A percentile compares a stretch with the other conserved stretches of the same genome.
Conservation (phyloP, 2,329 filamentous ascomycete species). For the Apiospora koreana region DNA sequence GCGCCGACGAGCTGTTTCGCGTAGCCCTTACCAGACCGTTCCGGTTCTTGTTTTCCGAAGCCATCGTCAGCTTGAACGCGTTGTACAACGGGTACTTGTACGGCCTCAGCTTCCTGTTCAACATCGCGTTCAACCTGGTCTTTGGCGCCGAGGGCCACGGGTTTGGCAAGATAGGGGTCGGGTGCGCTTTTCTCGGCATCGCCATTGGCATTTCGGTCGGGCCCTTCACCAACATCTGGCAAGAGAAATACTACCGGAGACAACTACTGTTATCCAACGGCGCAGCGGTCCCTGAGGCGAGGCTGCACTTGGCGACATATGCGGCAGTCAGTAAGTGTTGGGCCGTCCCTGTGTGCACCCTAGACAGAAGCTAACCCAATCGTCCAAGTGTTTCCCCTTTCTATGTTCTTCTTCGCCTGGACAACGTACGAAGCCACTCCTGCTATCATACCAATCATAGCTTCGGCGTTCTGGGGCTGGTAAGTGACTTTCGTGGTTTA, state of each 20-base stretch:
- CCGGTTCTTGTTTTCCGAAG: conserved; percentile 45
- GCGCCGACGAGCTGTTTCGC: conserved; percentile 38
- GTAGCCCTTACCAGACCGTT: conserved; percentile 47
- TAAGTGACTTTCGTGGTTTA: too few relatives aligned
- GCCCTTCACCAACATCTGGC: conserved; percentile 43
- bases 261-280: conserved; percentile 30
- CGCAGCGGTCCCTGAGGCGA: conserved; percentile 42
- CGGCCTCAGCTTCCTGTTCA: conserved; percentile 50
- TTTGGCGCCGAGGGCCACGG: conserved; percentile 45
- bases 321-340: conserved; percentile 37
- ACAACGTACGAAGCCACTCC: conserved; percentile 31
- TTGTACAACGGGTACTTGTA: conserved; percentile 51
- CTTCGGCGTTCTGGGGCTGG: conserved; percentile 50
- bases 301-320: conserved; percentile 40
- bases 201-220: conserved; percentile 41
- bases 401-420: conserved; percentile 39
- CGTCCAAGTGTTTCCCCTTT: conserved; percentile 27
- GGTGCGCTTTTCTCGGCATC: conserved; percentile 40
- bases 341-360: too few relatives aligned
- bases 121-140: conserved; percentile 48
- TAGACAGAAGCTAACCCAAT: too few relatives aligned
- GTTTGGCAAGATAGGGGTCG: conserved; percentile 39
- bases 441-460: conserved; percentile 50
- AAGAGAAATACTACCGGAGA: conserved; percentile 42
- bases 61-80: conserved; percentile 48